A percentile compares a stretch with the other conserved stretches of the same genome.
Conservation (phyloP, 805 yeast genomes). For the Torulaspora indica region DNA sequence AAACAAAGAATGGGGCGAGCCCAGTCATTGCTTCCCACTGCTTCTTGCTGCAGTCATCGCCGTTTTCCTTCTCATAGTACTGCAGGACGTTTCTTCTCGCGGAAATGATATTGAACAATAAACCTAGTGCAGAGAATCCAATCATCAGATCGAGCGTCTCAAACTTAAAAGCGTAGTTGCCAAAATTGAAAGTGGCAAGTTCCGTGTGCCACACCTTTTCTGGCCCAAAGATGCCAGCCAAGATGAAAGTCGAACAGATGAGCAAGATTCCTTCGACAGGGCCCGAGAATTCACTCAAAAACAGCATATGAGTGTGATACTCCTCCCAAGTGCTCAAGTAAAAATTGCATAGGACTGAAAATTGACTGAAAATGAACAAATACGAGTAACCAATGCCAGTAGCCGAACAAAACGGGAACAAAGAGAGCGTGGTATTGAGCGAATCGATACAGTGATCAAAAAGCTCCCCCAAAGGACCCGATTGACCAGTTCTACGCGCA, state of each 20-base stretch:
- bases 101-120: conserved; percentile 59
- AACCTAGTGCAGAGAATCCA: conserved; percentile 55
- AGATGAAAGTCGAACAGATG: conserved; percentile 48
- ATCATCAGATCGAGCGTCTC: conserved; percentile 44
- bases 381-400: conserved; percentile 69
- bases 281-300: conserved; percentile 75
- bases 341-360: conserved; percentile 74
- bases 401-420: conserved; percentile 69
- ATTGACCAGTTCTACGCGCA: conserved; percentile 91
- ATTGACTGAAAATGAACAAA: conserved; percentile 56
- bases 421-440: conserved; percentile 73
- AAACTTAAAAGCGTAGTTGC: conserved; percentile 28
- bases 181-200: conserved; percentile 31
- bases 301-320: conserved; percentile 80
- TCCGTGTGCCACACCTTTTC: conserved; percentile 52
- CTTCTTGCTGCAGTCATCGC: conserved; percentile 25
- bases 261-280: conserved; percentile 91
- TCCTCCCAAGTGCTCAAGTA: conserved; percentile 95
- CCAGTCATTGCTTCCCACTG: conserved; percentile 45
- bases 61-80: conserved; percentile 40
- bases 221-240: conserved; percentile 70
- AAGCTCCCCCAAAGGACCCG: conserved; percentile 90
- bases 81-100: conserved; percentile 59
- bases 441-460: conserved; percentile 86
- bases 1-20: conserved; percentile 61